phyloP scores from a whole-genome alignment of 164 flowering plant species.

The Platanus orientalis region DNA sequence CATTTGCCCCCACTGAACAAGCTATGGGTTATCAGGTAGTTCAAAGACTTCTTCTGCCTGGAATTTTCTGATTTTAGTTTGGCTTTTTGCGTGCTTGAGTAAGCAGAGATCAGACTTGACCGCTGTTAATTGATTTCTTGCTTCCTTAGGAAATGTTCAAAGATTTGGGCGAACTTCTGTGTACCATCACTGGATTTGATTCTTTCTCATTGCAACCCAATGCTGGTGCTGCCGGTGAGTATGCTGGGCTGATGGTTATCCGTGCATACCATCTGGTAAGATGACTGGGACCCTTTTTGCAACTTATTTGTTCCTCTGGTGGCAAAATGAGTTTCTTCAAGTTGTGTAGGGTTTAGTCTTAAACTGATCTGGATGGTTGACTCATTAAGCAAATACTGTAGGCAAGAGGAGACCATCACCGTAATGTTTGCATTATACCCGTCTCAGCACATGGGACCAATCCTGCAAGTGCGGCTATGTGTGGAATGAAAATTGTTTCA shows the following conservation, averaged over 20 bases:
- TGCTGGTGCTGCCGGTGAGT: constrained; percentile 99
- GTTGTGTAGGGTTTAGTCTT: neutral
- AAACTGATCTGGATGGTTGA: neutral
- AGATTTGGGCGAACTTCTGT: constrained; percentile 72
- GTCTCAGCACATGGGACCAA: constrained; percentile 99
- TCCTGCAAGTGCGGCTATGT: constrained; percentile 99
- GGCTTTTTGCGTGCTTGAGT: neutral
- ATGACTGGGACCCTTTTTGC: neutral
- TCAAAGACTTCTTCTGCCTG: neutral
- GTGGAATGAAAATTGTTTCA: constrained; percentile 98
- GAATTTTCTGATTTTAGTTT: constrained; percentile 1
- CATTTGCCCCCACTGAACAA: constrained; percentile 91
- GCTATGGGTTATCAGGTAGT: constrained; percentile 87
- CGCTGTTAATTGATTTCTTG: neutral
- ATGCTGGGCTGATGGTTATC: constrained; percentile 98
- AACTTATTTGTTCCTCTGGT: neutral
- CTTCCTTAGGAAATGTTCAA: constrained; percentile 84
- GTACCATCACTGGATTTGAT: constrained; percentile 94
- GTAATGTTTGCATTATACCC: constrained; percentile 95
- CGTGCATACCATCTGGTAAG: constrained; percentile 95
- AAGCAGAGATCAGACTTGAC: constrained; percentile 3
- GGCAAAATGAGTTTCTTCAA: neutral
- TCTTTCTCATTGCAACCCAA: constrained; percentile 99
- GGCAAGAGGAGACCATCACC: constrained; percentile 95
- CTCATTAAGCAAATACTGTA: constrained; percentile 19